phyloP scores from a whole-genome alignment of 345 rosid genomes.

The Kandelia obovata region DNA sequence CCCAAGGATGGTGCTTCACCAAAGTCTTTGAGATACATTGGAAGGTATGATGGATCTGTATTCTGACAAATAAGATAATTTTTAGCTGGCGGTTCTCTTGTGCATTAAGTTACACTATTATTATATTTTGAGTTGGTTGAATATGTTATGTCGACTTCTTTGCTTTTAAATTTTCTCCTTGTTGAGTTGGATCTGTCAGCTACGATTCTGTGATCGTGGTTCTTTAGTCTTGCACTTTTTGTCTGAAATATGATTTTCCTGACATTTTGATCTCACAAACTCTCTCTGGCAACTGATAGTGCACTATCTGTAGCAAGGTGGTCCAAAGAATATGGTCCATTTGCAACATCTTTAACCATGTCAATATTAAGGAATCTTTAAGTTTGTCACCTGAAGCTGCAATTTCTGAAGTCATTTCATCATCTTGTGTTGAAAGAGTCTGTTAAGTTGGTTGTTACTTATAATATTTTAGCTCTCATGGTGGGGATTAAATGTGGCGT shows the following conservation, averaged over 20 bases:
- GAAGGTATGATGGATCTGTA: conserved; percentile 56
- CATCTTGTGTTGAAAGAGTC: neutral
- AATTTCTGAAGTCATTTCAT: neutral
- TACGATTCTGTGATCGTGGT: neutral
- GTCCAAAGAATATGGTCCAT: no score
- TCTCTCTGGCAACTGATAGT: neutral
- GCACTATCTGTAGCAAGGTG: neutral
- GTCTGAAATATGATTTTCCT: neutral
- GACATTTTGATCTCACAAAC: neutral
- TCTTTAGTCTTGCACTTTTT: neutral
- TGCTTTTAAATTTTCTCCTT: neutral
- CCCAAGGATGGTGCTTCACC: conserved; percentile 84
- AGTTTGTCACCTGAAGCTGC: neutral
- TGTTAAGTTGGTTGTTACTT: no score
- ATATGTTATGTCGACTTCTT: neutral
- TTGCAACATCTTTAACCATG: no score
- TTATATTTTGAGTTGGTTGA: neutral
- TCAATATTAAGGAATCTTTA: no score
- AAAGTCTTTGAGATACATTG: conserved; percentile 86
- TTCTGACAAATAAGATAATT: neutral
- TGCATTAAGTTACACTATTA: neutral
- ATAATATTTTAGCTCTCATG: no score
- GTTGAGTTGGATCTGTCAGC: no score
- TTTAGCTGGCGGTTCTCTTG: neutral
- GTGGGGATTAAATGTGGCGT: no score